Evolutionary conservation across 2,329 filamentous ascomycete genomes (phyloP).

Genomic region (Fusarium napiforme): DNA sequence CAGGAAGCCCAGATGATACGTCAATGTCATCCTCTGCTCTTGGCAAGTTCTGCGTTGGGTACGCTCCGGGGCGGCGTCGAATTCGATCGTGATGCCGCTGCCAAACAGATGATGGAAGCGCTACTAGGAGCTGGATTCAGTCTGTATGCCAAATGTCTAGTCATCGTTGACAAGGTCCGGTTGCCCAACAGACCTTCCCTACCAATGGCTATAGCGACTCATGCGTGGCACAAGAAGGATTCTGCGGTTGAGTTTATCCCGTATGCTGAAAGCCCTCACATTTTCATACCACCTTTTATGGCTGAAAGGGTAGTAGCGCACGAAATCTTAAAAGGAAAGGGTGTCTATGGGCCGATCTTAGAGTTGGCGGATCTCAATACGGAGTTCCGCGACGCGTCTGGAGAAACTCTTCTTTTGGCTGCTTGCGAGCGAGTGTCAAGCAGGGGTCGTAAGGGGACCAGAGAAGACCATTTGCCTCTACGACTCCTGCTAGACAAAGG

Average conservation of each 20-base stretch:
- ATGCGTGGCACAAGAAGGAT: not conserved
- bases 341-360: constrained; percentile 16
- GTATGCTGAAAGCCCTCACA: not conserved
- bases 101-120: not conserved
- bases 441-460: fast-evolving
- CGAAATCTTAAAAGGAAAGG: constrained; percentile 6
- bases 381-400: constrained; percentile 15
- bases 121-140: constrained; percentile 15
- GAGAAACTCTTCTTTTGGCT: constrained; percentile 25
- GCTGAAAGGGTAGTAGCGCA: constrained; percentile 17
- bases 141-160: constrained; percentile 4
- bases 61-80: not conserved
- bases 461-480: not conserved
- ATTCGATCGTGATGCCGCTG: no score
- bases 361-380: constrained; percentile 18
- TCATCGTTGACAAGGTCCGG: not conserved
- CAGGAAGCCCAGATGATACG: not conserved
- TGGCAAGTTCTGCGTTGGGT: not conserved
- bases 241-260: not conserved
- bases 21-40: constrained; percentile 3
- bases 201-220: not conserved
- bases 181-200: not conserved
- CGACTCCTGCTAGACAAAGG: constrained; percentile 19
- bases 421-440: constrained; percentile 3
- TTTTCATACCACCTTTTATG: not conserved